Evolutionary conservation across 805 yeast species (phyloP).

Genomic region (Hanseniaspora guilliermondii): DNA sequence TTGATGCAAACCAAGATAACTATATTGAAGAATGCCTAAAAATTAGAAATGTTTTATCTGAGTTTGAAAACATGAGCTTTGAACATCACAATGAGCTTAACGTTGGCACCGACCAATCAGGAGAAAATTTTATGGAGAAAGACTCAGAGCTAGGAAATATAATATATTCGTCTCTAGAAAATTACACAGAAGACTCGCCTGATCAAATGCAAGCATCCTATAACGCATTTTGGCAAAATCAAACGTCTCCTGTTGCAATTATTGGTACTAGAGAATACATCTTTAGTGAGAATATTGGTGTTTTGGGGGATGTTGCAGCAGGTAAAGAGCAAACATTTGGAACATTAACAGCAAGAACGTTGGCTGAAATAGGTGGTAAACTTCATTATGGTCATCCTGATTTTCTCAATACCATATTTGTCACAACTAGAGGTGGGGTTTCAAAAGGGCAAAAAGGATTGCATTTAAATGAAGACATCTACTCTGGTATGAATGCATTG

Average conservation of each 20-base stretch:
- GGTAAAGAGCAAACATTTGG: conserved; percentile 87
- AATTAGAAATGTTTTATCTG: conserved; percentile 69
- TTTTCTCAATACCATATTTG: conserved; percentile 59
- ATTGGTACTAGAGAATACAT: conserved; percentile 82
- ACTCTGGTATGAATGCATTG: conserved; percentile 76
- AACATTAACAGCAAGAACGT: conserved; percentile 69
- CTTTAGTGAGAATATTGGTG: conserved; percentile 76
- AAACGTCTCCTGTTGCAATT: conserved; percentile 59
- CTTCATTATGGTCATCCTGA: conserved; percentile 85
- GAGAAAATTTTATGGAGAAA: neutral
- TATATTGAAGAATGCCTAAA: conserved; percentile 75
- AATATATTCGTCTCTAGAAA: neutral
- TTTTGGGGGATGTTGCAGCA: conserved; percentile 79
- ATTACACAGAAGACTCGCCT: neutral
- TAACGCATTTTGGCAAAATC: conserved; percentile 31
- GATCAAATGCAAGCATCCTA: conserved; percentile 32
- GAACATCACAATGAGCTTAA: conserved; percentile 73
- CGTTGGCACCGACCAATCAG: conserved; percentile 40
- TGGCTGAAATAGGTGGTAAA: conserved; percentile 76
- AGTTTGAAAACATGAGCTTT: conserved; percentile 63
- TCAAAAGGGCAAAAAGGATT: conserved; percentile 79
- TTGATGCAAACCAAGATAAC: conserved; percentile 81
- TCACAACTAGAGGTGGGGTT: conserved; percentile 81
- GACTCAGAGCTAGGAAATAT: neutral
- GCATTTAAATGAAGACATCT: conserved; percentile 77